A percentile compares a stretch with the other conserved stretches of the same genome.
Evolutionary conservation across 2,329 filamentous ascomycete genomes (phyloP).

Genomic region (Monilinia fructicola): DNA sequence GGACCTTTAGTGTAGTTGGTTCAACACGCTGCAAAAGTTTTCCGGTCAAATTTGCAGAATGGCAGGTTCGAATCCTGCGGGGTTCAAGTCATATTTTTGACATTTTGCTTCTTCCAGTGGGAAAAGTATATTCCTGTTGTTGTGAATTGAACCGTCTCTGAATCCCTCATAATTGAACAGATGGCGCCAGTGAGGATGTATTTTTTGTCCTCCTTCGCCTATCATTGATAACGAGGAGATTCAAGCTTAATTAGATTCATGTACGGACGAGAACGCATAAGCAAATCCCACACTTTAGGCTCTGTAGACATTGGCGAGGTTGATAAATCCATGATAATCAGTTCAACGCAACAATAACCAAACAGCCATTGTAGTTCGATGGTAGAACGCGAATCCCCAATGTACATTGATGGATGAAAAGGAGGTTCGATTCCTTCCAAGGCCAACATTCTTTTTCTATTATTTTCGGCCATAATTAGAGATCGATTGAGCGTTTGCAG

Average conservation of each 20-base stretch:
- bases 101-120: background rate
- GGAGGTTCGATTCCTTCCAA: background rate
- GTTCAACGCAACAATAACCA: background rate
- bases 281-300: background rate
- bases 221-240: background rate
- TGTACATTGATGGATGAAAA: background rate
- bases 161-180: background rate
- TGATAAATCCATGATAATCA: background rate
- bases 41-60: background rate
- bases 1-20: conserved; percentile 5
- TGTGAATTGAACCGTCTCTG: too few relatives aligned
- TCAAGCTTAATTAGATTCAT: background rate
- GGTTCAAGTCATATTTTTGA: background rate
- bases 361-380: background rate
- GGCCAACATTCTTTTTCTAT: background rate
- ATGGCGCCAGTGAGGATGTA: background rate
- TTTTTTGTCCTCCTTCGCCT: conserved; percentile 11
- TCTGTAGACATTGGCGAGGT: background rate
- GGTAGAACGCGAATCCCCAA: background rate
- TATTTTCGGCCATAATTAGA: background rate
- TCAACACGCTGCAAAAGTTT: background rate
- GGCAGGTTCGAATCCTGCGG: background rate
- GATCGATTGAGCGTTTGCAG: background rate
- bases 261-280: background rate
- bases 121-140: background rate